Evolutionary conservation across 116 monocot species (phyloP), one percentile per base, ranked within the genome.

Genomic region (Iris pallida): DNA sequence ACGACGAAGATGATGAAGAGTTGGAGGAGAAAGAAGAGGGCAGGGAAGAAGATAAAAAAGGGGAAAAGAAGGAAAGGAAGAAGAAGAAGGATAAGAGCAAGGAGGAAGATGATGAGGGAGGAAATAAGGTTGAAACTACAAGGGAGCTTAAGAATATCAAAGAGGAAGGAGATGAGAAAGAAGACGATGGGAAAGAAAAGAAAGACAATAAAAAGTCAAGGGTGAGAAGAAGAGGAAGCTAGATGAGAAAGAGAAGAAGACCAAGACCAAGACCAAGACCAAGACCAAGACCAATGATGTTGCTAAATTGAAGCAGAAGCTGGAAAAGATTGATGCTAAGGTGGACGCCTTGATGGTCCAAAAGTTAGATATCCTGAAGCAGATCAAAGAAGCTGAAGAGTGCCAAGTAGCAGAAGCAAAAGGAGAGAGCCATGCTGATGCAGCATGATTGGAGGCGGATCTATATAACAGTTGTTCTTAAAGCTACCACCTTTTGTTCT

Each of bases 251-350:
- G 47, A 60, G 8, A 63, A 72, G 14, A 14, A 71, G 20, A 20
- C 61, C 11, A 51, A 79, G 53, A 57, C 72, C 49, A 47, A 58
- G 9, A 51, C 64, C 44, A 68, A 69, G 47, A 62, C 77, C 51
- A 71, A 69, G 68, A 20, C 64, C 20, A 76, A 70, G 59, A 41
- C 47, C 5, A 62, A 66, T 15, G 67, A 77, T 60, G 47, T 65
- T 42, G 72, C 52, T 13, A 72, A 68, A 64, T 69, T 84, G 40
- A 84, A 79, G 64, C 69, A 60, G 73, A 84, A 84, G 57, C 75
- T 84, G 16, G 80, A 79, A 47, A 84, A 84, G 76, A 65, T 84
- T 11, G 78, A 80, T 5, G 58, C 76, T 43, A 76, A 80, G 60
- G 55, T 76, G 30, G 73, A 76, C 61, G 69, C 63, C 8, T 72